phyloP scores from a whole-genome alignment of 164 flowering plant genomes.

The Brasenia schreberi region DNA sequence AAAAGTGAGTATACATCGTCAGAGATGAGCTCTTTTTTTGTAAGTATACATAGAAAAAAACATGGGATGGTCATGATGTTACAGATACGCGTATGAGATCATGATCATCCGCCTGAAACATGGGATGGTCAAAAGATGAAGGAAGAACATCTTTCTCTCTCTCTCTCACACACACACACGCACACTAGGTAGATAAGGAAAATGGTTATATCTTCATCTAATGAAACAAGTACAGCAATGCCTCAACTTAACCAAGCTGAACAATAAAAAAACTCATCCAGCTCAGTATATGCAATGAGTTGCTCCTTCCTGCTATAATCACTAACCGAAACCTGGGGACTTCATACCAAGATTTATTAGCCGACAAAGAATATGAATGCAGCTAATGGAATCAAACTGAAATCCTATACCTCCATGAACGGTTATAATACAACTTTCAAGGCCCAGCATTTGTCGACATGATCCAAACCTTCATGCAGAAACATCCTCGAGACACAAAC shows the following conservation, averaged over 20 bases:
- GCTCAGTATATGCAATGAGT: not conserved
- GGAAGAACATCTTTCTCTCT: not conserved
- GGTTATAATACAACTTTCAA: slow-evolving; percentile 17
- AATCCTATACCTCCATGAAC: slow-evolving; percentile 9
- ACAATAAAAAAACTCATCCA: slow-evolving; percentile 6
- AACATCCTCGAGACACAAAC: not conserved
- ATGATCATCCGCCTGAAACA: too few relatives aligned
- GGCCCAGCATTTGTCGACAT: not conserved
- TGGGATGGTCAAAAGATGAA: not conserved
- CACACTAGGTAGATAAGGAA: not conserved
- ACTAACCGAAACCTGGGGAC: not conserved
- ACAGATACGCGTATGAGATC: too few relatives aligned
- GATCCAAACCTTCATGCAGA: not conserved
- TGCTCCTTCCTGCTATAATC: not conserved
- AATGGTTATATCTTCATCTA: not conserved
- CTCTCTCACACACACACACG: not conserved
- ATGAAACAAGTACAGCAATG: not conserved
- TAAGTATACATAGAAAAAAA: too few relatives aligned
- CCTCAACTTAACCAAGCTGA: slow-evolving; percentile 5
- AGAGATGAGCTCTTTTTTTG: too few relatives aligned
- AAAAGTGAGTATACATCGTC: too few relatives aligned
- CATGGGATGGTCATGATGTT: too few relatives aligned
- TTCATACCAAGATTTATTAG: not conserved
- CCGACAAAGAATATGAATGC: slow-evolving; percentile 15
- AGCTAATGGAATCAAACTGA: slow-evolving; percentile 7